Base-by-base conservation (phyloP, 345 rosid species). In the Rhodomyrtus tomentosa region DNA sequence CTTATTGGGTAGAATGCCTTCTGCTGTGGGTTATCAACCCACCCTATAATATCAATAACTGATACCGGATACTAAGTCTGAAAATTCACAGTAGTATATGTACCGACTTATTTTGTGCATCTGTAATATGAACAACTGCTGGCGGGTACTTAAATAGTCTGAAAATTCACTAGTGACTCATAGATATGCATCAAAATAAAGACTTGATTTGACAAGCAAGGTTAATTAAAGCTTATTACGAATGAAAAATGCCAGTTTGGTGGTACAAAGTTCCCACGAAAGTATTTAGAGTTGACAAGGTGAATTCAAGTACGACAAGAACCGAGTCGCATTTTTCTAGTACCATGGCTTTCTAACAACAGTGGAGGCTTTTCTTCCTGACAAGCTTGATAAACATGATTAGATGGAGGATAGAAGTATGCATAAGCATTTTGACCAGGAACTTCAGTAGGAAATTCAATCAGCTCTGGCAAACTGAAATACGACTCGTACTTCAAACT, bases 301-400 rank as follows among this genome's bases (percentile, higher is more conserved):
- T 25, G 36, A 81, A 50, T 27, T 53, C 36, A 27, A 49, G 55
- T 50, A 29, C 21, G 55, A 81, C 55, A 81, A 51, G 40, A 81
- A 29, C 22, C 51, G 83, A 81, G 8, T 54, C 29, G 24, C 56
- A 54, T 6, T 72, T 42, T 50, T 55, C 76, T 92, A 84, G 91
- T 81, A 97, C 99, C 99, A 83, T 97, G 99, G 90, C 99, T 94
- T 90, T 94, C 85, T 90, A 97, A 88, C 84, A 95, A 85, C 88
- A 97, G 84, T 32, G 98, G 98, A 85, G 99, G 99, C 87, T 90
- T 94, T 89, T 91, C 98, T 83, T 93, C 95, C 81, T 86, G 82
- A 86, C 89, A 90, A 88, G 92, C 94, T 79, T 90, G 91, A 88
- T 91, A 94, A 32, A 68, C 79, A 9, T 95, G 95, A 90, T 95